Conservation (phyloP, 1,284 basidiomycete species). For the Pholiota adiposa region DNA sequence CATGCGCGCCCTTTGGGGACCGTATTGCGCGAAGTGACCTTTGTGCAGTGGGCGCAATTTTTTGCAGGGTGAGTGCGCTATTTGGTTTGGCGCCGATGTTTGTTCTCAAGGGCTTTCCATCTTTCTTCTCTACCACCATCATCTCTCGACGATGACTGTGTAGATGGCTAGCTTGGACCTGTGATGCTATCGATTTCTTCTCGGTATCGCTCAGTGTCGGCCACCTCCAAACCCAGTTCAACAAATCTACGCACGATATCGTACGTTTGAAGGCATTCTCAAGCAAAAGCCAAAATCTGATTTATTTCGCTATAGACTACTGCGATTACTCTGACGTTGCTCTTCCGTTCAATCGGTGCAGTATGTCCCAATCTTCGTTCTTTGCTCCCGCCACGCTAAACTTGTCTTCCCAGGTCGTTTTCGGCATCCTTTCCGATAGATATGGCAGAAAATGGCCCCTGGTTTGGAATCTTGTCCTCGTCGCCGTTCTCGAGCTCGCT, state of each 20-base stretch:
- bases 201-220: conserved; percentile 77
- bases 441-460: conserved; percentile 95
- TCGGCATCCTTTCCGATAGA: conserved; percentile 82
- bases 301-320: conserved; percentile 54
- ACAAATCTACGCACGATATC: conserved; percentile 48
- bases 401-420: conserved; percentile 49
- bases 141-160: not conserved
- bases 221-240: conserved; percentile 58
- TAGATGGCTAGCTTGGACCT: conserved; percentile 81
- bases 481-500: conserved; percentile 80
- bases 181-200: conserved; percentile 86
- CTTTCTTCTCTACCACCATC: not conserved
- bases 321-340: conserved; percentile 90
- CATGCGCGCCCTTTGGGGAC: conserved; percentile 39
- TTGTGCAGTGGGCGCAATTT: conserved; percentile 60
- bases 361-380: conserved; percentile 40
- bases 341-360: conserved; percentile 89
- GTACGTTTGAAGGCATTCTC: conserved; percentile 42
- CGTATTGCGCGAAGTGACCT: conserved; percentile 44
- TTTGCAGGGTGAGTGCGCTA: conserved; percentile 52
- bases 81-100: not conserved
- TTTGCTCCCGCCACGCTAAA: not conserved
- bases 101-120: not conserved
- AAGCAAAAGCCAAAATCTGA: not conserved
- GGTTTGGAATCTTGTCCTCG: conserved; percentile 74